Conservation (phyloP, 2,329 filamentous ascomycete species). For the Neofusicoccum ribis region DNA sequence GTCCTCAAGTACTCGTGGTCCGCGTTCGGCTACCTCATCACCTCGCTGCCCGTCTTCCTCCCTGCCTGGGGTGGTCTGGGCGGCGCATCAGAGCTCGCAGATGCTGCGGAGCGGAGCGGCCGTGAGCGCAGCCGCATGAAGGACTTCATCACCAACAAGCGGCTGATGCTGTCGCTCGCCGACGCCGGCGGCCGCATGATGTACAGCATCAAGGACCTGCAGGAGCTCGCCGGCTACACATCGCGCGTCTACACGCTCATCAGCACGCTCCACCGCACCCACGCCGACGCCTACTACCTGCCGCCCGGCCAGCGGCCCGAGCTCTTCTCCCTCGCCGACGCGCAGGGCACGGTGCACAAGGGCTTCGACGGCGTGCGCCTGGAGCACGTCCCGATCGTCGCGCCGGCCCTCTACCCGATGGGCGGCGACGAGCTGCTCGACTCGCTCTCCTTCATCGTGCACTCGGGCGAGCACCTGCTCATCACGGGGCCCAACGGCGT, state of each 20-base stretch:
- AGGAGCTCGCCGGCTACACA: slow-evolving; percentile 92
- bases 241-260: slow-evolving; percentile 95
- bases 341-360: slow-evolving; percentile 90
- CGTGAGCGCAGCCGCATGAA: slow-evolving; percentile 89
- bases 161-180: slow-evolving; percentile 93
- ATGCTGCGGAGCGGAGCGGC: slow-evolving; percentile 49
- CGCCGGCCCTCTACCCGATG: slow-evolving; percentile 81
- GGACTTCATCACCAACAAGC: slow-evolving; percentile 98
- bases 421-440: slow-evolving; percentile 91
- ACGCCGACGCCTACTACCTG: slow-evolving; percentile 82
- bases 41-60: slow-evolving; percentile 89
- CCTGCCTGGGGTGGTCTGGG: slow-evolving; percentile 89
- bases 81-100: slow-evolving; percentile 67
- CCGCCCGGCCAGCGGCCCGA: slow-evolving; percentile 69
- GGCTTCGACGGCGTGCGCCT: slow-evolving; percentile 93
- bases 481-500: slow-evolving; percentile 95
- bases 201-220: slow-evolving; percentile 98
- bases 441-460: slow-evolving; percentile 83
- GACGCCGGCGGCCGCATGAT: slow-evolving; percentile 98
- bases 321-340: slow-evolving; percentile 83
- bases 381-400: slow-evolving; percentile 90
- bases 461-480: slow-evolving; percentile 86
- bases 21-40: slow-evolving; percentile 91
- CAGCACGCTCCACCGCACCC: slow-evolving; percentile 88
- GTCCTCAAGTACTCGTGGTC: slow-evolving; percentile 99